These are phyloP conservation scores for Rhizopogon sp. DNA, from an alignment of 768 basidiomycete species.

Conservation along the genomic window DNA sequence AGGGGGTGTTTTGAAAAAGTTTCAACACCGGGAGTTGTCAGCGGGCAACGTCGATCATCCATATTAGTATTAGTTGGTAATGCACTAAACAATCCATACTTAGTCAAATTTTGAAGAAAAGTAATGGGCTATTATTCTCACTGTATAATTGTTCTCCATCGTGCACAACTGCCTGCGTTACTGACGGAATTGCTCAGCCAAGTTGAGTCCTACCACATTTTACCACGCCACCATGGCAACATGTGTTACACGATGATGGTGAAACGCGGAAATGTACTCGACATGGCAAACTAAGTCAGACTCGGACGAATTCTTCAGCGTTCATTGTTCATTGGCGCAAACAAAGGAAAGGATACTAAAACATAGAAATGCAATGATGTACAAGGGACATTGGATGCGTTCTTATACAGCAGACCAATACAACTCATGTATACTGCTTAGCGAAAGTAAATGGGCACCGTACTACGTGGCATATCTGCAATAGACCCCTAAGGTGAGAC, in stretches of 20 bases:
- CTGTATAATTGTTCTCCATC: not conserved
- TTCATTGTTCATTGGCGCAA: slow-evolving; percentile 1
- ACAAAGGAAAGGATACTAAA: slow-evolving; percentile 23
- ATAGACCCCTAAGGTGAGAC: slow-evolving; percentile 1
- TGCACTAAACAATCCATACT: no score
- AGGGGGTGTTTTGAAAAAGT: not conserved
- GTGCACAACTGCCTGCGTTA: not conserved
- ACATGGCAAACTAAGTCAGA: not conserved
- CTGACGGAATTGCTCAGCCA: not conserved
- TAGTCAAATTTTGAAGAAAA: not conserved
- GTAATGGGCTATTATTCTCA: not conserved
- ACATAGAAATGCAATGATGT: slow-evolving; percentile 27
- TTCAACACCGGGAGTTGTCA: not conserved
- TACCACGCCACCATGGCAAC: not conserved
- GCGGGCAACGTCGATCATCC: no score
- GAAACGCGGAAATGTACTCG: not conserved
- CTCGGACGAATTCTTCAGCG: not conserved
- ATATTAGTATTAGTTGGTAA: no score
- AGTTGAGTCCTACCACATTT: not conserved
- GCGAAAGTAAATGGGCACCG: slow-evolving; percentile 18
- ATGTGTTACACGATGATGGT: not conserved
- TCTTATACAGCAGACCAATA: slow-evolving; percentile 23
- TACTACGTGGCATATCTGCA: slow-evolving; percentile 51
- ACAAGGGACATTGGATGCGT: slow-evolving; percentile 28
- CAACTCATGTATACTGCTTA: slow-evolving; percentile 21